These are phyloP conservation scores for Neurospora africana DNA, from an alignment of 495 filamentous ascomycete species.

Conservation along the genomic window DNA sequence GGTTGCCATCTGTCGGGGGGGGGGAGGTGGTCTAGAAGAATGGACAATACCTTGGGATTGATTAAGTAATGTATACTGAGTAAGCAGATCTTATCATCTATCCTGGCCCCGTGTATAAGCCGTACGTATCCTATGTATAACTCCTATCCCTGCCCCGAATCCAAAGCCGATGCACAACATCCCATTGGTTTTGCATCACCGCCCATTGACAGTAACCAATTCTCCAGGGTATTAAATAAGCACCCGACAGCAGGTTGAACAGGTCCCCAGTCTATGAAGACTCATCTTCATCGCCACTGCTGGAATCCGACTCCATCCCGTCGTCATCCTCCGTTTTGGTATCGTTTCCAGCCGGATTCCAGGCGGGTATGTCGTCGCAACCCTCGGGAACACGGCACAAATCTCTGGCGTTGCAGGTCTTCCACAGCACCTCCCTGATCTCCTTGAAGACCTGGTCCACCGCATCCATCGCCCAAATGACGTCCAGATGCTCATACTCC, in stretches of 20 bases:
- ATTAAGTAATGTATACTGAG: background rate
- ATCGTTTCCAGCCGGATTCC: constrained; percentile 12
- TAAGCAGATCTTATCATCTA: background rate
- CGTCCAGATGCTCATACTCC: constrained; percentile 91
- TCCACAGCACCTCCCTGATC: constrained; percentile 76
- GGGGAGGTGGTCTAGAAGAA: background rate
- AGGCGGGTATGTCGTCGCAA: constrained; percentile 41
- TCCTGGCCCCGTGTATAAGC: background rate
- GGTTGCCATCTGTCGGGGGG: background rate
- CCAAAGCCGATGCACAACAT: background rate
- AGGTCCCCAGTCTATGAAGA: background rate
- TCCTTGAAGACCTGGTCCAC: constrained; percentile 77
- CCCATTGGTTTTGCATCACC: background rate
- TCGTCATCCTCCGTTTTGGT: constrained; percentile 4
- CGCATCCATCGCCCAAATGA: constrained; percentile 89
- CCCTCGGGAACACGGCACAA: constrained; percentile 53
- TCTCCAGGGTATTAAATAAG: background rate
- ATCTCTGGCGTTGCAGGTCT: constrained; percentile 45
- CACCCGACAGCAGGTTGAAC: background rate
- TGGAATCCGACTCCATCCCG: constrained; percentile 17
- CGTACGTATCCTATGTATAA: background rate
- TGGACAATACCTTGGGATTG: background rate
- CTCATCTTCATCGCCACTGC: constrained; percentile 20
- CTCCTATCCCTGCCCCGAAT: background rate
- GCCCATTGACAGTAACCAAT: background rate